phyloP scores from a whole-genome alignment of 768 basidiomycete genomes.

The Leucocoprinus birnbaumii region DNA sequence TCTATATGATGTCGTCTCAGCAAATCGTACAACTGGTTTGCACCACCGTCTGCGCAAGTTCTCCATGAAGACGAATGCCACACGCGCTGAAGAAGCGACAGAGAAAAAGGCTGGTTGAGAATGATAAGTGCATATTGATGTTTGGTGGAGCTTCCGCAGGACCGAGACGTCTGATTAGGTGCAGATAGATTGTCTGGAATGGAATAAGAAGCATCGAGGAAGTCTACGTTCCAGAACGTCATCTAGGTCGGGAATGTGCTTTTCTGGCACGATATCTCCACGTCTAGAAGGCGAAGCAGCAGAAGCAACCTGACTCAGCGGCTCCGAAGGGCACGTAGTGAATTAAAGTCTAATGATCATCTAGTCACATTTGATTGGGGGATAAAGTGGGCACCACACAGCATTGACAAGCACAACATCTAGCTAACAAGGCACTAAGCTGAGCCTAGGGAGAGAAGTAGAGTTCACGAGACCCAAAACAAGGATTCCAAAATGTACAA shows the following conservation, averaged over 20 bases:
- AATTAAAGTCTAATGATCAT: too few species aligned
- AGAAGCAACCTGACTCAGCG: background rate
- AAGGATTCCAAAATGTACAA: background rate
- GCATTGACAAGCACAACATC: background rate
- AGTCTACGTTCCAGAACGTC: conserved; percentile 40
- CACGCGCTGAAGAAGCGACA: conserved; percentile 54
- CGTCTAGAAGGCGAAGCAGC: background rate
- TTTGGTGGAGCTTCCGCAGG: conserved; percentile 8
- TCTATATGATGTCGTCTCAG: conserved; percentile 20
- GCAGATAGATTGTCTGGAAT: background rate
- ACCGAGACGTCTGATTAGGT: background rate
- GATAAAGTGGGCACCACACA: background rate
- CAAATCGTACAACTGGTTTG: conserved; percentile 75
- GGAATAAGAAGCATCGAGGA: conserved; percentile 23
- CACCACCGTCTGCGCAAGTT: conserved; percentile 86
- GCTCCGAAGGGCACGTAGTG: background rate
- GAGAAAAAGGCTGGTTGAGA: conserved; percentile 85
- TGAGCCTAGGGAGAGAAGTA: background rate
- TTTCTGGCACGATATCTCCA: background rate
- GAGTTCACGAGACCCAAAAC: background rate
- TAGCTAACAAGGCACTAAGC: background rate
- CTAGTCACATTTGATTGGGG: background rate
- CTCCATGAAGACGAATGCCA: conserved; percentile 53
- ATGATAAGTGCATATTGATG: conserved; percentile 66
- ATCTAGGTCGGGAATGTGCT: conserved; percentile 8